phyloP scores from a whole-genome alignment of 768 basidiomycete species.

The Podaxis sp. region DNA sequence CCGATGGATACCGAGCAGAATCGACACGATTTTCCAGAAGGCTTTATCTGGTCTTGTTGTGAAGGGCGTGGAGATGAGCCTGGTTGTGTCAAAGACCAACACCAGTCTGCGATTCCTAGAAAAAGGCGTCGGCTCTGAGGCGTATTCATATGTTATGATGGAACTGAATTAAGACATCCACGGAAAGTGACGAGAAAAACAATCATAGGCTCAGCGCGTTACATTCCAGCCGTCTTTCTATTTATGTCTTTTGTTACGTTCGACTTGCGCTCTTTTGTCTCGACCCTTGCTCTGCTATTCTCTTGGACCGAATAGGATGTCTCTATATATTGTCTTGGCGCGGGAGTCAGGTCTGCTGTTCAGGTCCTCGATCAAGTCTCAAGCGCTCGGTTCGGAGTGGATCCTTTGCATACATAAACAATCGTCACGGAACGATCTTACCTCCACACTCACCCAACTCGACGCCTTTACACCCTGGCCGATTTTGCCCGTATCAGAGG shows the following conservation, averaged over 20 bases:
- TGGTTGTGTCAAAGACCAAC: conserved; percentile 42
- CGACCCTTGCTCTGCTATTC: conserved; percentile 4
- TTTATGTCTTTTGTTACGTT: conserved; percentile 9
- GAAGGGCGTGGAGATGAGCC: conserved; percentile 32
- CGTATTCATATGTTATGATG: background rate
- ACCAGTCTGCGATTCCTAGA: conserved; percentile 29
- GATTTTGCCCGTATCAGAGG: background rate
- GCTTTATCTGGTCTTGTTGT: conserved; percentile 54
- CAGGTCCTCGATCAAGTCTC: background rate
- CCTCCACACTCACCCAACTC: background rate
- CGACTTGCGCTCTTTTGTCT: conserved; percentile 14
- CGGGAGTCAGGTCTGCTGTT: conserved; percentile 7
- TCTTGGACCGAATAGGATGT: conserved; percentile 12
- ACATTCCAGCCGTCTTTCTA: conserved; percentile 2
- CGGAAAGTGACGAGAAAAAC: background rate
- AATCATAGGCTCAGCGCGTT: conserved; percentile 5
- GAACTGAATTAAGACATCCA: background rate
- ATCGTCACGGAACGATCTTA: background rate
- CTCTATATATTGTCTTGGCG: background rate
- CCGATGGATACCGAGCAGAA: conserved; percentile 43
- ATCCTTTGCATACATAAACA: conserved; percentile 1
- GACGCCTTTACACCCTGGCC: background rate
- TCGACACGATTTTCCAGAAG: conserved; percentile 42
- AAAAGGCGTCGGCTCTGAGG: conserved; percentile 30
- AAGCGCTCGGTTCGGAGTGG: conserved; percentile 1